Percentiles rank a stretch among this genome's conserved stretches.
These are phyloP conservation scores for Microdochium paspali DNA, from an alignment of 2,329 filamentous ascomycete species.

Conservation along the genomic window DNA sequence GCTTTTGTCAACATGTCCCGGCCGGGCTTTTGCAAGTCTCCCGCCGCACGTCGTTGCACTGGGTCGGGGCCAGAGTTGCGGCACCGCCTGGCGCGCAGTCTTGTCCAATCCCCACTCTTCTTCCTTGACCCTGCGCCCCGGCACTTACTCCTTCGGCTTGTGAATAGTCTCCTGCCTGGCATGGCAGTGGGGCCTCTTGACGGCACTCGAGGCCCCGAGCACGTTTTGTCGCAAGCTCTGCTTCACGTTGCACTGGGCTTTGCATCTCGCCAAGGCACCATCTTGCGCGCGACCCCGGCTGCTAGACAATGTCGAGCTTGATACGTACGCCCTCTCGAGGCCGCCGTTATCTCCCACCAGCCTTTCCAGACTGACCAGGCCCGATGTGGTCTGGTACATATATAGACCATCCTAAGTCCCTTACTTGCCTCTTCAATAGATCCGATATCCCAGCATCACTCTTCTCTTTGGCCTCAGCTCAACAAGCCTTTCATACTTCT, in stretches of 20 bases:
- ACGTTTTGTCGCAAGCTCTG: neutral
- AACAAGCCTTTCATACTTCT: too few species aligned
- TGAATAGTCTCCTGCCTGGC: neutral
- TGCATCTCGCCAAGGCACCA: neutral
- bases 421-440: too few species aligned
- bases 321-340: too few species aligned
- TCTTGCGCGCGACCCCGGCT: neutral
- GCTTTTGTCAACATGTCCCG: too few species aligned
- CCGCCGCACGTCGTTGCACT: neutral
- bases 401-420: too few species aligned
- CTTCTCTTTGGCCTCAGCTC: too few species aligned
- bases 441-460: too few species aligned
- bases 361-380: too few species aligned
- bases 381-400: too few species aligned
- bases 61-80: too few species aligned
- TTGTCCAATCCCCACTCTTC: neutral
- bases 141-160: neutral
- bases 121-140: neutral
- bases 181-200: neutral
- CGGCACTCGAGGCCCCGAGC: neutral
- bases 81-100: neutral
- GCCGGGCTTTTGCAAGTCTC: neutral
- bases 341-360: too few species aligned
- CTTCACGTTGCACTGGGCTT: neutral
- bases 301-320: too few species aligned